A percentile compares a stretch with the other conserved stretches of the same genome.
Conservation (phyloP, 1,284 basidiomycete genomes). For the Peniophora sp. region DNA sequence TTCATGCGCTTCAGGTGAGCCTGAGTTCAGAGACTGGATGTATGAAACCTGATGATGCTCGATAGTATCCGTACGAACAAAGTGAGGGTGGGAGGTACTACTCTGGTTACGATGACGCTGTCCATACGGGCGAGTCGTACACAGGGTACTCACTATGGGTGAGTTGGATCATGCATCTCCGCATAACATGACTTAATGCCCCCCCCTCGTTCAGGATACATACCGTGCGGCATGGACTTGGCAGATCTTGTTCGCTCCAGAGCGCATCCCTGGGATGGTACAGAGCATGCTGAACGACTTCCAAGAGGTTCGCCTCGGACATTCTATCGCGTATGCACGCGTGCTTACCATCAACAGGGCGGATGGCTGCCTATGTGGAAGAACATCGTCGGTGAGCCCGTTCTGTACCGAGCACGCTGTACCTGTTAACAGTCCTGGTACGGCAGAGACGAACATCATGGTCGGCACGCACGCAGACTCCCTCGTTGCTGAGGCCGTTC, state of each 20-base stretch:
- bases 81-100: constrained; percentile 66
- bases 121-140: constrained; percentile 66
- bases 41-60: constrained; percentile 25
- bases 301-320: constrained; percentile 33
- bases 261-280: constrained; percentile 69
- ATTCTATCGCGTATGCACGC: not conserved
- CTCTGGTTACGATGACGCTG: constrained; percentile 62
- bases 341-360: constrained; percentile 31
- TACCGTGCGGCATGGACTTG: constrained; percentile 77
- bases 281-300: constrained; percentile 79
- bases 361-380: constrained; percentile 92
- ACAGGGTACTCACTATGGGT: constrained; percentile 84
- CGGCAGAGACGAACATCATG: constrained; percentile 67
- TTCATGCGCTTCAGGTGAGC: constrained; percentile 57
- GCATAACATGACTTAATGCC: not conserved
- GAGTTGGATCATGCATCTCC: not conserved
- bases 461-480: constrained; percentile 75
- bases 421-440: no score
- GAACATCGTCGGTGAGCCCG: constrained; percentile 70
- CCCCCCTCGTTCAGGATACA: constrained; percentile 46
- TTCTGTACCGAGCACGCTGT: no score
- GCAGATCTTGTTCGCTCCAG: constrained; percentile 71
- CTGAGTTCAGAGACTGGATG: constrained; percentile 7
- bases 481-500: constrained; percentile 70
- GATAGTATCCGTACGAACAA: constrained; percentile 70